phyloP scores from a whole-genome alignment of 257 asterid genomes.

The Jaltomata sinuosa region DNA sequence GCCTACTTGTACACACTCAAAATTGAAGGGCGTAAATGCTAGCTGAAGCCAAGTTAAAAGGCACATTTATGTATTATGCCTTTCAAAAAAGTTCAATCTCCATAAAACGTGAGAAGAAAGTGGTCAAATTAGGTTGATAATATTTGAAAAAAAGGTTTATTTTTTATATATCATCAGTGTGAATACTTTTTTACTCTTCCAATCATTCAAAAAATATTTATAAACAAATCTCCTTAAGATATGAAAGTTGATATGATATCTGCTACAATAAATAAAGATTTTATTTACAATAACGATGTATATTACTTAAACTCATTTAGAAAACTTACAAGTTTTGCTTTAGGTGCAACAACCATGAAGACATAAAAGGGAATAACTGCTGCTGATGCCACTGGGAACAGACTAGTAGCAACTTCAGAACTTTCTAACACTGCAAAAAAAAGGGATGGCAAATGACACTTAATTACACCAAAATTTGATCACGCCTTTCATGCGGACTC shows the following conservation, averaged over 20 bases:
- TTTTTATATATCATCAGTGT: too few relatives aligned
- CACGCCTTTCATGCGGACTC: too few relatives aligned
- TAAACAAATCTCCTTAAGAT: neutral
- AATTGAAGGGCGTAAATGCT: too few relatives aligned
- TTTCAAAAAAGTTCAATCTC: neutral
- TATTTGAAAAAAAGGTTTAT: neutral
- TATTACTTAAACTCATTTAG: too few relatives aligned
- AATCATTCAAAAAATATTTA: too few relatives aligned
- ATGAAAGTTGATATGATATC: too few relatives aligned
- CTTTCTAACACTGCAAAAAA: conserved; percentile 46
- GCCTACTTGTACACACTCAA: too few relatives aligned
- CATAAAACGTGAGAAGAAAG: neutral
- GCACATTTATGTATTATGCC: too few relatives aligned
- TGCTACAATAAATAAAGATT: rapidly evolving
- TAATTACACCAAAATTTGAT: neutral
- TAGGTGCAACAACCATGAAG: conserved; percentile 75
- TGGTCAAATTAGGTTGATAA: neutral
- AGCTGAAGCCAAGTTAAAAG: too few relatives aligned
- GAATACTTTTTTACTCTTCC: too few relatives aligned
- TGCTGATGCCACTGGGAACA: conserved; percentile 58
- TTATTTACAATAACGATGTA: too few relatives aligned
- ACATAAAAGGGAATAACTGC: conserved; percentile 83
- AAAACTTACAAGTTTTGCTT: conserved; percentile 43
- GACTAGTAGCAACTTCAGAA: conserved; percentile 52
- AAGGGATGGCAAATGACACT: neutral